These are phyloP conservation scores for Ulota crispa DNA, from an alignment of 225 moss, liverwort and hornwort genomes.

Conservation along the genomic window DNA sequence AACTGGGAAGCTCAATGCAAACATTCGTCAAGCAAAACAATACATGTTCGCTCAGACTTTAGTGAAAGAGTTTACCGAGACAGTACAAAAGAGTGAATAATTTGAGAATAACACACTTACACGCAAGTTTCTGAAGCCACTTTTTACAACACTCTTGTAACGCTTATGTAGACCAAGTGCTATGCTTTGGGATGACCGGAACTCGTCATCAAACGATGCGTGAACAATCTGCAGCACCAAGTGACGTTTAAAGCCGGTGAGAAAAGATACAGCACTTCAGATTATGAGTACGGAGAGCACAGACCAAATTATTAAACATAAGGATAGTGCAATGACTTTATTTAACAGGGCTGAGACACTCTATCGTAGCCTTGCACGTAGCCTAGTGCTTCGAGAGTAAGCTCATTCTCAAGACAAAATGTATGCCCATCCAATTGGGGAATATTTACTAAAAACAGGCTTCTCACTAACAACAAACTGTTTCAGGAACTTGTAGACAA, in stretches of 20 bases:
- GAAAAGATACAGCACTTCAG: not conserved
- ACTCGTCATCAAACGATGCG: slow-evolving; percentile 77
- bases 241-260: too few species aligned
- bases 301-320: not conserved
- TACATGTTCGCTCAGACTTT: not conserved
- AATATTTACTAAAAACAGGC: not conserved
- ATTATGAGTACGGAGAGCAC: not conserved
- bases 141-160: slow-evolving; percentile 70
- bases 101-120: slow-evolving; percentile 34
- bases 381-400: too few species aligned
- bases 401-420: slow-evolving; percentile 6
- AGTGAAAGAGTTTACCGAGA: not conserved
- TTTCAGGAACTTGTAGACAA: not conserved
- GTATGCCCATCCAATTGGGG: not conserved
- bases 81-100: not conserved
- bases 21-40: not conserved
- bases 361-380: not conserved
- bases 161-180: slow-evolving; percentile 80
- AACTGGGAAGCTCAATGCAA: not conserved
- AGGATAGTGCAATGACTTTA: not conserved
- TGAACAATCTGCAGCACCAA: slow-evolving; percentile 41
- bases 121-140: slow-evolving; percentile 69
- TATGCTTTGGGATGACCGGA: slow-evolving; percentile 77
- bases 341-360: not conserved
- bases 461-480: not conserved